Conservation (phyloP, 1,284 basidiomycete genomes). For the Cryptococcus neoformans region DNA sequence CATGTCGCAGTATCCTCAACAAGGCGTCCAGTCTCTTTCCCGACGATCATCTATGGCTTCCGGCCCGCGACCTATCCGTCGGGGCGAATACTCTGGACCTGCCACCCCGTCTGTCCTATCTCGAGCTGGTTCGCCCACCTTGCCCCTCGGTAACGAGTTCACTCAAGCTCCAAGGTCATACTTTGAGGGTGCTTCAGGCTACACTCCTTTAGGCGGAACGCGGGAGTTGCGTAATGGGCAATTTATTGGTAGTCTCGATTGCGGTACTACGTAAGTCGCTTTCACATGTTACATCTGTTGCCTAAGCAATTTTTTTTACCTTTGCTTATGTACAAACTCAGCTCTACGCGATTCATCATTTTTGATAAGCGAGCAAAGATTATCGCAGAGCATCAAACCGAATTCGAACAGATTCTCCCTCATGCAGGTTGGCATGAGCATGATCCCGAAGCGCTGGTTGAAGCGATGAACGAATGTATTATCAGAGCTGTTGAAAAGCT, state of each 20-base stretch:
- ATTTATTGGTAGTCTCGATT: slow-evolving; percentile 86
- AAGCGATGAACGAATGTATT: slow-evolving; percentile 75
- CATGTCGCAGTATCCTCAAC: not conserved
- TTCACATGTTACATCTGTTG: not conserved
- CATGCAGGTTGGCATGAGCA: slow-evolving; percentile 97
- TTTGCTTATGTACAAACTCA: slow-evolving; percentile 41
- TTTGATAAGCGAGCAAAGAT: slow-evolving; percentile 89
- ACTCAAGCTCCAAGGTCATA: slow-evolving; percentile 18
- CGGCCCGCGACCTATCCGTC: slow-evolving; percentile 38
- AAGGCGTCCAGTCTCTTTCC: slow-evolving; percentile 14
- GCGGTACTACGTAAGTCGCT: slow-evolving; percentile 78
- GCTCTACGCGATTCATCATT: slow-evolving; percentile 90
- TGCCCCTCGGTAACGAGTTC: slow-evolving; percentile 40
- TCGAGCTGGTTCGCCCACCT: slow-evolving; percentile 47
- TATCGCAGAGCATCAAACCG: slow-evolving; percentile 78
- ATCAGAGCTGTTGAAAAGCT: slow-evolving; percentile 68
- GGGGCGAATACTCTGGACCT: slow-evolving; percentile 37
- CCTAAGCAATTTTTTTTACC: not conserved
- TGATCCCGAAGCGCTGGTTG: slow-evolving; percentile 78
- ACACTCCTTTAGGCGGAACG: slow-evolving; percentile 22
- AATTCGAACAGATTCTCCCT: slow-evolving; percentile 89
- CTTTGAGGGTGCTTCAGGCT: slow-evolving; percentile 20
- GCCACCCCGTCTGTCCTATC: slow-evolving; percentile 44
- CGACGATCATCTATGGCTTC: slow-evolving; percentile 32
- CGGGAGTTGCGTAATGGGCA: slow-evolving; percentile 50